Percentiles rank a stretch among this genome's conserved stretches.
These are phyloP conservation scores for Epichloe hybrida DNA, from an alignment of 2,329 filamentous ascomycete species.

Conservation along the genomic window DNA sequence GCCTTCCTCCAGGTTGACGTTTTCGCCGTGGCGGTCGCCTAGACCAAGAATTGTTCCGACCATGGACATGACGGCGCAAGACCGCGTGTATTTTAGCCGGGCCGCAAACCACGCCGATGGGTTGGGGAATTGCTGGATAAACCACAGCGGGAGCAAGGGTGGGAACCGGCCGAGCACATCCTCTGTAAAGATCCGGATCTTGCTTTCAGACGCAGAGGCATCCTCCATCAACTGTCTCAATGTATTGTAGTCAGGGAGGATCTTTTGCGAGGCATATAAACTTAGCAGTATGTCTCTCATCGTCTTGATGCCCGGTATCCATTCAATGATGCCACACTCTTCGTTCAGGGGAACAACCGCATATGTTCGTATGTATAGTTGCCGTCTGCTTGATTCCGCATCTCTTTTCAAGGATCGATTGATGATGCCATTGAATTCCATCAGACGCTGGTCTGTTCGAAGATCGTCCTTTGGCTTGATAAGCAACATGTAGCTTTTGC, in stretches of 20 bases:
- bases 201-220: conserved; percentile 41
- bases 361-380: conserved; percentile 93
- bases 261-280: conserved; percentile 62
- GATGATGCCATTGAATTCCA: conserved; percentile 99
- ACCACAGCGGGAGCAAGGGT: conserved; percentile 84
- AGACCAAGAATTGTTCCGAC: conserved; percentile 88
- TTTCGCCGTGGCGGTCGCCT: conserved; percentile 92
- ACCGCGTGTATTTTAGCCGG: conserved; percentile 77
- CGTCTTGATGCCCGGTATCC: conserved; percentile 92
- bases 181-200: conserved; percentile 59
- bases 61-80: conserved; percentile 99
- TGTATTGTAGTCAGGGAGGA: conserved; percentile 54
- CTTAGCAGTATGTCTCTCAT: conserved; percentile 79
- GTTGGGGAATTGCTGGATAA: conserved; percentile 86
- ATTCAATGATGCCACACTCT: conserved; percentile 95
- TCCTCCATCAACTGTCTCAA: conserved; percentile 52
- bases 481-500: conserved; percentile 73
- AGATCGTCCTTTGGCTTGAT: conserved; percentile 98
- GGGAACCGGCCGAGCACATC: conserved; percentile 55
- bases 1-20: conserved; percentile 86
- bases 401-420: conserved; percentile 88
- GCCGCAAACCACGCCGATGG: conserved; percentile 87
- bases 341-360: conserved; percentile 95
- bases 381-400: conserved; percentile 75
- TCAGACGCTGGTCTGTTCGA: conserved; percentile 90